Base-by-base conservation (phyloP, 768 basidiomycete species). In the Tulasnella sp. region DNA sequence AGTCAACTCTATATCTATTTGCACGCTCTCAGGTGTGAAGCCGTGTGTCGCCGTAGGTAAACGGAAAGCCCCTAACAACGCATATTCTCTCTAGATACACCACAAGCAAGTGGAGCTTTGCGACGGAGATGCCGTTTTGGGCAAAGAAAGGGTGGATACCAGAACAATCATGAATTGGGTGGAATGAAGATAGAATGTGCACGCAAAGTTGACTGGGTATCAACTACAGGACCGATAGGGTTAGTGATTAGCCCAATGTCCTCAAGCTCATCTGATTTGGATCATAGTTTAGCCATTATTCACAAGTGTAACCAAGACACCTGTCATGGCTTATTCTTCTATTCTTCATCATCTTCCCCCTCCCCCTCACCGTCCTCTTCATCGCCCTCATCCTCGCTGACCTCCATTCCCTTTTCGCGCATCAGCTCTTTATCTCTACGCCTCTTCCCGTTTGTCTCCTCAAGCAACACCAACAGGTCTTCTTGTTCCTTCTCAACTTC, bases 401-500 rank as follows among this genome's bases (percentile, higher is more conserved):
- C 93, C 31, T 92, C 92, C 68, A 90, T 59, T 0, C 87, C 87
- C 9, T 79, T 80, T 59, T 78, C 80, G 66, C 77, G 75, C 74
- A 99, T 79, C 64, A 78, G 75, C 49, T 70, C 77, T 74, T 98
- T 98, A 68, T 98, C 96, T 64, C 74, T 76, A 73, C 79, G 80
- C 53, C 93, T 77, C 72, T 99, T 99, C 63, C 74, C 79, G 46
- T 82, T 87, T 62, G 96, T 75, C 72, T 98, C 96, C 66, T 98
- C 96, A 2, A 99, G 74, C 30, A 97, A 72, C 10, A 99, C 93
- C 21, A 99, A 74, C 49, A 98, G 70, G 70, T 99, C 94, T 68
- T 97, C 94, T 65, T 97, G 93, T 69, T 99, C 94, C 71, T 92
- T 93, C 70, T 96, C 92, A 22, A 83, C 80, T 8, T 96, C 92